Percentiles rank a stretch among this genome's conserved stretches.
Conservation (phyloP, 768 basidiomycete genomes). For the Lentinula aciculospora region DNA sequence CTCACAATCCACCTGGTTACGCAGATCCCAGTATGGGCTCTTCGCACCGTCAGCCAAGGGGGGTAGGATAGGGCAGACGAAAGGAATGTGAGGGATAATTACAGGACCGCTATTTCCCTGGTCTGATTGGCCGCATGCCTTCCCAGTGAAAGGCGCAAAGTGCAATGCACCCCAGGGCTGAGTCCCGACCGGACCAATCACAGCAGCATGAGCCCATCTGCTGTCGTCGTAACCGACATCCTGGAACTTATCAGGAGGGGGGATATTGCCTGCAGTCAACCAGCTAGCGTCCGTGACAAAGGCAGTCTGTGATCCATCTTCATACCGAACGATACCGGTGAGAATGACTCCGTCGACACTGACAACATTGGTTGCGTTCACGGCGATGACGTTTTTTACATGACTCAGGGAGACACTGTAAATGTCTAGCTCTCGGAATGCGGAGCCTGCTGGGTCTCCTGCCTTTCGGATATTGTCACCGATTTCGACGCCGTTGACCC, state of each 20-base stretch:
- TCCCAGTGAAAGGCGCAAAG: background rate
- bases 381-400: background rate
- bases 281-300: background rate
- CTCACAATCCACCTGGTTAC: background rate
- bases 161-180: background rate
- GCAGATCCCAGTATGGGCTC: background rate
- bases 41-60: background rate
- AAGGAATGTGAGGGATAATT: background rate
- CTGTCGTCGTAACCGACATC: background rate
- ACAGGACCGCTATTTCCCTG: background rate
- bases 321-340: background rate
- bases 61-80: background rate
- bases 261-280: background rate
- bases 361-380: background rate
- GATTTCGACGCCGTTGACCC: background rate
- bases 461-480: background rate
- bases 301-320: background rate
- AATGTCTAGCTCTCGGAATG: background rate
- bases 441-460: background rate
- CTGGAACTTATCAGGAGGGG: background rate
- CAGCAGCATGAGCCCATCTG: background rate
- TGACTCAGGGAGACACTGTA: background rate
- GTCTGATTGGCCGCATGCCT: background rate
- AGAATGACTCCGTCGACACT: background rate
- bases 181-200: background rate